These are phyloP conservation scores for Pythium brachiatum DNA, from an alignment of 352 stramenopile genomes.

Conservation along the genomic window DNA sequence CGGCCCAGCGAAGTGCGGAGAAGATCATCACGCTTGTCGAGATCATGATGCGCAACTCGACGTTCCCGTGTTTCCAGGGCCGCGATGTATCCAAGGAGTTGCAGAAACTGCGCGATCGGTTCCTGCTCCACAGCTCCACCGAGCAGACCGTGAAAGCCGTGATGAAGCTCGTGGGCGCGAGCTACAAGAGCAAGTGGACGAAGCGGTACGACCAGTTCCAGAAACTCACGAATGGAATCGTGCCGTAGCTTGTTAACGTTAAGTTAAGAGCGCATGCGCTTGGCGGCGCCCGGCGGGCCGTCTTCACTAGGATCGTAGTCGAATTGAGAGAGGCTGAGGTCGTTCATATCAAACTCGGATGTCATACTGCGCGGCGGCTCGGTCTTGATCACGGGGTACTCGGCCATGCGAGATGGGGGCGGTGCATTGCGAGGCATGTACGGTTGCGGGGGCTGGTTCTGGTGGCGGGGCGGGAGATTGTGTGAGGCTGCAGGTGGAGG, in stretches of 20 bases:
- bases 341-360: slow-evolving; percentile 68
- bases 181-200: slow-evolving; percentile 97
- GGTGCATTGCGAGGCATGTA: slow-evolving; percentile 39
- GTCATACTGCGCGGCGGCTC: slow-evolving; percentile 23
- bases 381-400: slow-evolving; percentile 25
- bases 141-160: slow-evolving; percentile 69
- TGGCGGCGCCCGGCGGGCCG: slow-evolving; percentile 26
- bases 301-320: slow-evolving; percentile 61
- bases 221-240: slow-evolving; percentile 88
- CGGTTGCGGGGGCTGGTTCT: slow-evolving; percentile 19
- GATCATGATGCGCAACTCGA: slow-evolving; percentile 85
- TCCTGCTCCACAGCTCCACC: slow-evolving; percentile 92
- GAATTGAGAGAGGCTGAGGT: slow-evolving; percentile 83
- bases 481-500: slow-evolving; percentile 9
- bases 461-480: slow-evolving; percentile 4
- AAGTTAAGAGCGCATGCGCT: slow-evolving; percentile 41
- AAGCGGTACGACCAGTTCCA: slow-evolving; percentile 97
- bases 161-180: slow-evolving; percentile 93
- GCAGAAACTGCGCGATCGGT: slow-evolving; percentile 67
- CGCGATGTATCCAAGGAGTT: slow-evolving; percentile 88
- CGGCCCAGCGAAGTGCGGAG: slow-evolving; percentile 66
- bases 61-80: slow-evolving; percentile 72
- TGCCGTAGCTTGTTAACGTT: slow-evolving; percentile 28
- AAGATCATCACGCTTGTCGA: slow-evolving; percentile 68
- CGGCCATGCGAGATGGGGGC: slow-evolving; percentile 41